Base-by-base conservation (phyloP, 2,329 filamentous ascomycete genomes). In the Ramularia endophylla region DNA sequence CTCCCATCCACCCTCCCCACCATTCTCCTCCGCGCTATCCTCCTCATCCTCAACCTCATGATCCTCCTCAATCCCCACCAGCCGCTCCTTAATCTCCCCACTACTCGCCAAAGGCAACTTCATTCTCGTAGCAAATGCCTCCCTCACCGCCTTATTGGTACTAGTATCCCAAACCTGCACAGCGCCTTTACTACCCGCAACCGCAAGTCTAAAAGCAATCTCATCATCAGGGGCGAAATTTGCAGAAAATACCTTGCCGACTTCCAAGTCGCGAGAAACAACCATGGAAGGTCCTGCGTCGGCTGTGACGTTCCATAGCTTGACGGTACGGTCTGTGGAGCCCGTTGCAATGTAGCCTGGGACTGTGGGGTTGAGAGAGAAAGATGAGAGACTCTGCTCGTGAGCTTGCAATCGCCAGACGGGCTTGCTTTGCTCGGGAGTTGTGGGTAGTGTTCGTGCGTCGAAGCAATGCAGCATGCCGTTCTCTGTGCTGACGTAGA, bases 131-230 rank as follows among this genome's bases (percentile, higher is more conserved):
- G 85, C 87, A 68, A 98, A 98, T 1, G 84, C 82, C 49, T 83
- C 77, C 44, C 92, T 79, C 22, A 98, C 87, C 18, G 85, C 83
- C 11, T 78, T 79, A 63, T 98, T 98, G 43, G 92, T 98, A 63
- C 87, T 83, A 16, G 92, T 95, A 65, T 97, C 90, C 92, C 92
- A 98, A 39, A 98, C 81, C 63, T 94, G 86, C 60, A 97, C 81
- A 27, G 79, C 78, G 33, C 92, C 92, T 70, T 94, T 94, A 72
- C 89, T 97, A 41, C 92, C 92, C 5, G 90, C 92, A 13, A 98
- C 87, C 2, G 89, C 86, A 32, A 98, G 74, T 40, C 92, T 77
- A 75, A 97, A 98, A 17, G 86, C 85, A 8, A 97, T 88, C 65
- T 92, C 87, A 25, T 81, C 66, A 61, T 98, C 92, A 1, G 92